Base-by-base conservation (phyloP, 441 rosid species). In the Populus hybrid region DNA sequence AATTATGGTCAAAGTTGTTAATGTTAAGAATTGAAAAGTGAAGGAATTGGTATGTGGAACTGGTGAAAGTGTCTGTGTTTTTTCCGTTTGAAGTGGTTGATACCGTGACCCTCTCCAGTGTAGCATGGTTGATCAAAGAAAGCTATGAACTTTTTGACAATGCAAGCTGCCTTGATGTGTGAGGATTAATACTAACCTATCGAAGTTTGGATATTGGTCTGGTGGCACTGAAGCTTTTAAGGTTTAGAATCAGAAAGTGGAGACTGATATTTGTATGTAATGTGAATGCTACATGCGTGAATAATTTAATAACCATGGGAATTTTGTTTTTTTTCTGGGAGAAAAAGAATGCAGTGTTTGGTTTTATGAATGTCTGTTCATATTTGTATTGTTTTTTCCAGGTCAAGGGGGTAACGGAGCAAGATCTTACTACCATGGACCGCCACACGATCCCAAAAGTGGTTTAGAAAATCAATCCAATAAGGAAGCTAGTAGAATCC, bases 351-450 rank as follows among this genome's bases (percentile, higher is more conserved):
- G 59, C 4, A n/a, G 11, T 59, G 24, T 59, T 59, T 59, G 24
- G 38, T 67, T 28, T 35, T 24, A 7, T 75, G 7, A 16, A 61
- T 32, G 36, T 11, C 28, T 32, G 28, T 18, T 30, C 53, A 34
- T 59, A 3, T 73, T 57, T 73, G 38, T 4, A 16, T 26, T 18
- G 34, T n/a, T 53, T 70, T 32, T 4, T 75, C n/a, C 63, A 71
- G 76, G 73, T 72, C 73, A 71, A 67, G 70, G 42, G 36, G 76
- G 73, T 14, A 18, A 53, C 40, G 65, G 32, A 7, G 11, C 73
- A 66, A 80, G 79, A 57, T 76, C 69, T 59, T 71, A 50, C 69
- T 67, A 76, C 68, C 82, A 75, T 28, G 75, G 68, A 10, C 78
- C 40, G 34, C 26, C 66, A 7, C 64, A 42, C 19, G 72, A 76